These are phyloP conservation scores for Clavispora fructus DNA, from an alignment of 805 yeast species.

Conservation along the genomic window DNA sequence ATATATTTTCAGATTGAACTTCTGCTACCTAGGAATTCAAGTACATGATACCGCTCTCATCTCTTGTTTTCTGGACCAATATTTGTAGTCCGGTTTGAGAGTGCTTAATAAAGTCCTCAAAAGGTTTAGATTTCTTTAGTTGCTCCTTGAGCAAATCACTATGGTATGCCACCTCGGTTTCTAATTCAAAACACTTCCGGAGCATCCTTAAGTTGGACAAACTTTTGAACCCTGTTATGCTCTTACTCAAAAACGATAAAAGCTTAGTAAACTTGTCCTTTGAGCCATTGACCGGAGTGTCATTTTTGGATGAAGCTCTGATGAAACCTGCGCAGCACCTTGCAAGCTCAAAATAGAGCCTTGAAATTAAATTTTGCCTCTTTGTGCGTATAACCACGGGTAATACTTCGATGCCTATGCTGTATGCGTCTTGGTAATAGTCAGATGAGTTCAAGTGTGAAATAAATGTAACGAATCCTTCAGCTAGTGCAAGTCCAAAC, in stretches of 20 bases:
- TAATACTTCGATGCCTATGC: conserved; percentile 36
- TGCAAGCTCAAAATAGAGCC: conserved; percentile 29
- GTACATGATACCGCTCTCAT: conserved; percentile 2
- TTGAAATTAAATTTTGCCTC: conserved; percentile 33
- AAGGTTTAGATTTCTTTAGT: conserved; percentile 4
- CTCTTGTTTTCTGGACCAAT: conserved; percentile 6
- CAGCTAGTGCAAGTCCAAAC: conserved; percentile 38
- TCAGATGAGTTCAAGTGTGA: conserved; percentile 40
- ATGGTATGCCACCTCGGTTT: conserved; percentile 25
- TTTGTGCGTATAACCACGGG: conserved; percentile 41
- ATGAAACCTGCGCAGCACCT: conserved; percentile 11
- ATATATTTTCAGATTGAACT: neutral
- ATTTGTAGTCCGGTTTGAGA: conserved; percentile 10
- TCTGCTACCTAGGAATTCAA: neutral
- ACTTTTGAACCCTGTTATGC: conserved; percentile 42
- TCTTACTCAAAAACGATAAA: conserved; percentile 33
- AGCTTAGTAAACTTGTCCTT: conserved; percentile 22
- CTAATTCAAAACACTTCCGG: conserved; percentile 34
- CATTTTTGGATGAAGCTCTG: neutral
- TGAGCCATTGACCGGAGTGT: neutral
- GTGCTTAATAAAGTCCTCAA: conserved; percentile 9
- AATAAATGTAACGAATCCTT: conserved; percentile 43
- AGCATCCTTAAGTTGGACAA: conserved; percentile 35
- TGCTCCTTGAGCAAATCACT: conserved; percentile 3
- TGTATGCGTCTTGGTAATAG: conserved; percentile 39